A percentile compares a stretch with the other conserved stretches of the same genome.
Evolutionary conservation across 208 protist genomes (phyloP).

Genomic region (Porcisia deanei): DNA sequence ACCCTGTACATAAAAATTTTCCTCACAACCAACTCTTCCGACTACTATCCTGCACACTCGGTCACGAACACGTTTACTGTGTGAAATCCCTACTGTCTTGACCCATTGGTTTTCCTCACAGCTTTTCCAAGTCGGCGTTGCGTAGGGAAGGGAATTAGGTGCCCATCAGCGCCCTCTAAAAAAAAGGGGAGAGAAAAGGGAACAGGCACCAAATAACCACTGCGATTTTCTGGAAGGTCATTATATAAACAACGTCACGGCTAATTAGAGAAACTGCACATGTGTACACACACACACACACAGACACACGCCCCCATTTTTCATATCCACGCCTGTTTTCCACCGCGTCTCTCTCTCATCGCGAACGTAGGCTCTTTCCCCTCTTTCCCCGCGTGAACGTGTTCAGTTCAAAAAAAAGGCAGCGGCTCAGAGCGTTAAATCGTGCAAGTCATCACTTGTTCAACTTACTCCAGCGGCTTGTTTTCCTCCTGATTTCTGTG

Average conservation of each 20-base stretch:
- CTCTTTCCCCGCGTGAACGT: neutral
- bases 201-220: neutral
- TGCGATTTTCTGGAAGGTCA: neutral
- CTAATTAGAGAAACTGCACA: neutral
- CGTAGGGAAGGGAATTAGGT: neutral
- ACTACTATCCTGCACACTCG: conserved; percentile 2
- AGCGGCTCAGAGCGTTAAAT: too few relatives aligned
- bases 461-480: neutral
- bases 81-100: conserved; percentile 7
- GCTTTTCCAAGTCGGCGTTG: too few relatives aligned
- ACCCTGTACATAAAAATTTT: neutral
- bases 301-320: neutral
- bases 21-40: neutral
- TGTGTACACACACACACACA: neutral
- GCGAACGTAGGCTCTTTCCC: neutral
- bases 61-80: neutral
- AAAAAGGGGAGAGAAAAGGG: neutral
- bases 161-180: neutral
- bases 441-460: neutral
- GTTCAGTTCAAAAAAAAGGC: neutral
- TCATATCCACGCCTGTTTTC: neutral
- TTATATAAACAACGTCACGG: neutral
- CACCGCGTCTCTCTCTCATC: neutral
- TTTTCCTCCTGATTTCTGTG: neutral
- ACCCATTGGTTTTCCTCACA: conserved; percentile 15